Evolutionary conservation across 2,329 filamentous ascomycete species (phyloP), one percentile per base, ranked within the genome.

Genomic region (Akanthomyces lecanii): DNA sequence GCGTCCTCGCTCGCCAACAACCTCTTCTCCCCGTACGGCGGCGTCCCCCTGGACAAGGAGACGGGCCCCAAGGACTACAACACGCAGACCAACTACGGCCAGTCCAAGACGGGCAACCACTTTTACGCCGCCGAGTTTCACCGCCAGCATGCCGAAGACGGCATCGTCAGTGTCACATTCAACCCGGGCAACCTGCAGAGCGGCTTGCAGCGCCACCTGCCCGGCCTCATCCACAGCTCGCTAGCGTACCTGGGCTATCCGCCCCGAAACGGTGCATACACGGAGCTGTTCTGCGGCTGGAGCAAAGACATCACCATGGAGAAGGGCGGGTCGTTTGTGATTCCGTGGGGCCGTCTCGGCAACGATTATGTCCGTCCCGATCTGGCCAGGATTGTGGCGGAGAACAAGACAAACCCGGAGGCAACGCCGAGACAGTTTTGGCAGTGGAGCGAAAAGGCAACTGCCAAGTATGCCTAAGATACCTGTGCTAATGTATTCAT

Each of bases 271-370:
- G 62, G 56, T 23, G 62, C 62, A 5, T 61, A 61, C 36, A 64
- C 62, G 8, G 62, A 64, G 50, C 50, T 67, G 21, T 55, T 64
- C n/a, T 64, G 42, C 60, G 62, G 62, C 25, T 61, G 56, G 57
- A 65, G 44, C 60, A 71, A 73, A 0, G 75, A 79, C 0, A 68
- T 80, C 14, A 76, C 74, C 0, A 42, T 70, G 2, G 74, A 74
- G 48, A 71, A 72, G 21, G 66, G 67, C 8, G 71, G 70, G 5
- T 36, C 36, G 0, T 64, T 61, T 40, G 51, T 64, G 16, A 53
- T 64, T 30, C 45, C 61, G 25, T 62, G 64, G 58, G 61, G 58
- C 25, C 64, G 62, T 23, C 61, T 47, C 66, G 75, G 74, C 23
- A 67, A 71, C 18, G 67, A 75, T 62, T 66, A 68, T 51, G 64